These are phyloP conservation scores for Phlyctochytrium planicorne DNA, from an alignment of 192 early-diverging fungal species.

Conservation along the genomic window DNA sequence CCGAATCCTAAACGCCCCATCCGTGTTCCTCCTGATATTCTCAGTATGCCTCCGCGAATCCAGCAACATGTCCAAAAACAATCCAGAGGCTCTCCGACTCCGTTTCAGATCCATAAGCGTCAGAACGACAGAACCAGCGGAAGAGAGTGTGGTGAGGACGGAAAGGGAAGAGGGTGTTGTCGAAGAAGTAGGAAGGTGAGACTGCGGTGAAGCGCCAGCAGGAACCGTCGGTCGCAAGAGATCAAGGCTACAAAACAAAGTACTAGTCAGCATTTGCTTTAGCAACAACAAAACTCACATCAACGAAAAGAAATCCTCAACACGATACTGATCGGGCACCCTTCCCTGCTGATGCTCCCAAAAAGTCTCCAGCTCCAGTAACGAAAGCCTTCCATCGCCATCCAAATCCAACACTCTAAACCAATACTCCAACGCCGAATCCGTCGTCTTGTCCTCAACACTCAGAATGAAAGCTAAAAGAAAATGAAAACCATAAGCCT, in stretches of 20 bases:
- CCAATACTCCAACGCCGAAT: constrained; percentile 71
- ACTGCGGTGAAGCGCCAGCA: neutral
- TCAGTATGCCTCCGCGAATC: constrained; percentile 44
- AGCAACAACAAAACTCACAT: constrained; percentile 29
- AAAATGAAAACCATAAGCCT: neutral
- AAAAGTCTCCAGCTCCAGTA: constrained; percentile 79
- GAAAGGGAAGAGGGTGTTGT: neutral
- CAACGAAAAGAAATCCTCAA: constrained; percentile 47
- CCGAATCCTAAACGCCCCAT: constrained; percentile 26
- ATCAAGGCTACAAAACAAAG: constrained; percentile 34
- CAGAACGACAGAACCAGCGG: constrained; percentile 7
- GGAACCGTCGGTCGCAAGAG: constrained; percentile 32
- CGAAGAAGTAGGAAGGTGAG: neutral
- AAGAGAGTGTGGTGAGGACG: neutral
- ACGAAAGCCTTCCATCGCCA: constrained; percentile 76
- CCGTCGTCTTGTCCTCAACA: constrained; percentile 74
- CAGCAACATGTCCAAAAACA: constrained; percentile 50
- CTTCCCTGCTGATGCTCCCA: constrained; percentile 73
- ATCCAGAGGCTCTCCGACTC: constrained; percentile 20
- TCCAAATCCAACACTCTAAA: constrained; percentile 88
- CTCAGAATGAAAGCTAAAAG: constrained; percentile 62
- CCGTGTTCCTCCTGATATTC: constrained; percentile 37
- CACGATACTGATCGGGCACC: constrained; percentile 39
- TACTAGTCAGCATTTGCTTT: neutral
- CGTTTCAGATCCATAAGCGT: constrained; percentile 50